Evolutionary conservation across 1,139 yeast genomes (phyloP).

Genomic region (Debaryomyces nepalensis): DNA sequence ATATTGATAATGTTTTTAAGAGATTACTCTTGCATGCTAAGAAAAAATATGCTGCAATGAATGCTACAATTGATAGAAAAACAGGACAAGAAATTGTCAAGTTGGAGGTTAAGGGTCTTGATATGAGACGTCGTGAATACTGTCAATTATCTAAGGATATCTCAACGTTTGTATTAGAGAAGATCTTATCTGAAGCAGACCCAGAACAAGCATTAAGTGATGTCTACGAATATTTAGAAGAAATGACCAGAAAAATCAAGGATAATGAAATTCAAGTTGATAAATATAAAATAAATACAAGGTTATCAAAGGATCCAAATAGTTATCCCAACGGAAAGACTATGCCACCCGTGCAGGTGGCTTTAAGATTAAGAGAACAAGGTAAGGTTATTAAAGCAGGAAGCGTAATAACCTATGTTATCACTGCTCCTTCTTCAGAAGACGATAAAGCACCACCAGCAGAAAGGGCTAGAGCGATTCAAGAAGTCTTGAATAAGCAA

Average conservation of each 20-base stretch:
- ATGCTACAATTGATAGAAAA: conserved; percentile 50
- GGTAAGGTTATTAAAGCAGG: conserved; percentile 91
- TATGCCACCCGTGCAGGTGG: conserved; percentile 95
- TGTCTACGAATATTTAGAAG: conserved; percentile 74
- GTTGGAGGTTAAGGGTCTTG: conserved; percentile 93
- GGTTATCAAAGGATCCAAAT: conserved; percentile 73
- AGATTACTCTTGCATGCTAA: conserved; percentile 89
- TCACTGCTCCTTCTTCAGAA: conserved; percentile 51
- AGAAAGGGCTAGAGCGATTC: conserved; percentile 79
- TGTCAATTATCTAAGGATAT: conserved; percentile 91
- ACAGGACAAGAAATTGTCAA: conserved; percentile 56
- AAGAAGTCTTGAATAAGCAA: conserved; percentile 63
- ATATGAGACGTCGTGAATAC: conserved; percentile 95
- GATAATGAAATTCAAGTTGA: conserved; percentile 64
- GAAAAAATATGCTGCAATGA: conserved; percentile 96
- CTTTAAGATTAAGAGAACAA: conserved; percentile 71
- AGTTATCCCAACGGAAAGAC: conserved; percentile 77
- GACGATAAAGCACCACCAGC: conserved; percentile 54
- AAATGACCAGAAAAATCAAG: conserved; percentile 60
- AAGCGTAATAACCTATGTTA: conserved; percentile 85
- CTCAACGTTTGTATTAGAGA: conserved; percentile 74
- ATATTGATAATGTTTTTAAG: conserved; percentile 91
- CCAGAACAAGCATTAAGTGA: conserved; percentile 78
- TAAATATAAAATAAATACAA: conserved; percentile 74
- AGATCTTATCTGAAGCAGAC: conserved; percentile 73